Percentiles rank a stretch among this genome's conserved stretches.
Evolutionary conservation across 345 rosid species (phyloP).

Genomic region (Aethionema arabicum): DNA sequence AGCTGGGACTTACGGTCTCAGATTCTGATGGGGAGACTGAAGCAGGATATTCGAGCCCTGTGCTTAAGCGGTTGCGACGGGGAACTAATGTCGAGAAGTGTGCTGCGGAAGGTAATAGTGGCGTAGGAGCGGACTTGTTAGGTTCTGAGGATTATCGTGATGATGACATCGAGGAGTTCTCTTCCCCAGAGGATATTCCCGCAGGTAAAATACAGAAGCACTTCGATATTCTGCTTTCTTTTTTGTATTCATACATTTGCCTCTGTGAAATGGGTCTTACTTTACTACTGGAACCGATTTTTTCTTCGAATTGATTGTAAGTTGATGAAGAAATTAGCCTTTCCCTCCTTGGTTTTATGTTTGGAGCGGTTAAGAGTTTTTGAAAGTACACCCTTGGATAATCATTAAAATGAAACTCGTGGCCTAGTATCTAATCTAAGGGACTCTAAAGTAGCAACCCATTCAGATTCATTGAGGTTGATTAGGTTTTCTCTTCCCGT

Average conservation of each 20-base stretch:
- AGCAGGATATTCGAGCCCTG: constrained; percentile 39
- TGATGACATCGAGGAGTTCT: constrained; percentile 83
- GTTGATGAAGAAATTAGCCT: neutral
- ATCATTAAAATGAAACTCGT: too few relatives aligned
- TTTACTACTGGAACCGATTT: neutral
- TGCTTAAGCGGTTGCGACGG: constrained; percentile 65
- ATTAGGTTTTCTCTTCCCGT: too few relatives aligned
- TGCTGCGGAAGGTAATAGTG: constrained; percentile 22
- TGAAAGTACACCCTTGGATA: neutral
- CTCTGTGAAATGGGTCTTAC: constrained; percentile 9
- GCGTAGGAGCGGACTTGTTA: constrained; percentile 18
- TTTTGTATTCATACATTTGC: neutral
- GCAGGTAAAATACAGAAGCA: constrained; percentile 33
- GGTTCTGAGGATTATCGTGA: constrained; percentile 36
- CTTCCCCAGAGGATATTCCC: constrained; percentile 55
- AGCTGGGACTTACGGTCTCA: constrained; percentile 30
- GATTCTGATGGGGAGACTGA: constrained; percentile 53
- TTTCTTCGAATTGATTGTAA: neutral
- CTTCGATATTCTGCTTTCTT: neutral
- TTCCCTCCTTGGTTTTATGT: neutral
- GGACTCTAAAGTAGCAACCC: too few relatives aligned
- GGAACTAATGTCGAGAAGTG: constrained; percentile 29
- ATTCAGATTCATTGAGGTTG: too few relatives aligned
- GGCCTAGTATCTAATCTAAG: too few relatives aligned
- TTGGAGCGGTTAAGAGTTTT: neutral